These are phyloP conservation scores for Aegilops bicornis DNA, from an alignment of 176 grass and related monocot species.

Conservation along the genomic window DNA sequence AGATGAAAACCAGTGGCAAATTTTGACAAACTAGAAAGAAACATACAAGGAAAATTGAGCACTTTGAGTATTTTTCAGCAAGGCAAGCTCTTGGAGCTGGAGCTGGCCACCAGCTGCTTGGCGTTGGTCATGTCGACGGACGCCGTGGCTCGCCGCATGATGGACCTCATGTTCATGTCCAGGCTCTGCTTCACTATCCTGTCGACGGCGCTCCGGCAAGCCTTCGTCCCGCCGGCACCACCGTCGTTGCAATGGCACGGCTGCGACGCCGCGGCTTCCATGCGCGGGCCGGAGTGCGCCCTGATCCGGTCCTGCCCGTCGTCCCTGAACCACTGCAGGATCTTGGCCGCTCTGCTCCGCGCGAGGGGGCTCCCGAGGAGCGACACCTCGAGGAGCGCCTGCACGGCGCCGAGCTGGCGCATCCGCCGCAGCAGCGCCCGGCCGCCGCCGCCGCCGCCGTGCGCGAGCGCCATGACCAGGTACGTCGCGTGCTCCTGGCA, in stretches of 20 bases:
- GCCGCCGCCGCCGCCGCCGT: conserved; percentile 7
- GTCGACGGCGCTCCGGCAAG: conserved; percentile 40
- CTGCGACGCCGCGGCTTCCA: background rate
- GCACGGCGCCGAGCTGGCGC: conserved; percentile 55
- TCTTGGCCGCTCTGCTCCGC: conserved; percentile 60
- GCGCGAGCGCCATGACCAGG: conserved; percentile 68
- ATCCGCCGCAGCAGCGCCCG: conserved; percentile 28
- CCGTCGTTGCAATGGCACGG: background rate
- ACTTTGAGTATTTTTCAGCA: conserved; percentile 25
- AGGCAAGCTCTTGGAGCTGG: conserved; percentile 95
- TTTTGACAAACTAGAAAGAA: background rate
- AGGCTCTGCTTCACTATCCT: conserved; percentile 81
- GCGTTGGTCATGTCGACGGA: conserved; percentile 55
- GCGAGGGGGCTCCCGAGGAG: conserved; percentile 63
- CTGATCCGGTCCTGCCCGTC: conserved; percentile 25
- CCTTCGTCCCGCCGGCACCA: background rate
- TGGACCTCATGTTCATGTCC: conserved; percentile 66
- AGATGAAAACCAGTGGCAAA: background rate
- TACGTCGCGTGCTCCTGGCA: conserved; percentile 80
- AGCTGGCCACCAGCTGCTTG: conserved; percentile 49
- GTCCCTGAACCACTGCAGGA: conserved; percentile 80
- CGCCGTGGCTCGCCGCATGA: conserved; percentile 52
- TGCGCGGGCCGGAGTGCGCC: conserved; percentile 63
- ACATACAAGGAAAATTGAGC: background rate
- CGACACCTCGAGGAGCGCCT: conserved; percentile 58